Evolutionary conservation across 306 rosid species (phyloP).

Genomic region (Trichosanthes truncata): DNA sequence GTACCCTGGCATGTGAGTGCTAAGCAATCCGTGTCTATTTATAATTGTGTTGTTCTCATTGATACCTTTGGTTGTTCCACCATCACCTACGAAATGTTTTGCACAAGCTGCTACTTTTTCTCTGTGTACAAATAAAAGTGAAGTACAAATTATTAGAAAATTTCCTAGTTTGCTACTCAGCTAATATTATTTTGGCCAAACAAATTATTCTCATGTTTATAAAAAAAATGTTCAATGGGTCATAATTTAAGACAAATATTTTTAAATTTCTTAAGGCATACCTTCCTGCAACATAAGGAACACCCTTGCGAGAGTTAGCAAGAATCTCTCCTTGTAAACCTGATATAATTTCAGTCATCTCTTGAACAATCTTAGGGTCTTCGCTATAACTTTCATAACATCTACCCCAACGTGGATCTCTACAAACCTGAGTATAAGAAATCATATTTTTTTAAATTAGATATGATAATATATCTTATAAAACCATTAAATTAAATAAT

Average conservation of each 20-base stretch:
- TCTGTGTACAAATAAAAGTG: not conserved
- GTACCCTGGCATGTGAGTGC: slow-evolving; percentile 32
- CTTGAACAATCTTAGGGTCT: slow-evolving; percentile 2
- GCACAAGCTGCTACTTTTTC: slow-evolving; percentile 34
- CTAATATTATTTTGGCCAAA: too few relatives aligned
- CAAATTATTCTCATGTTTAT: too few relatives aligned
- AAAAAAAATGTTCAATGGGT: too few relatives aligned
- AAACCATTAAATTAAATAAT: not conserved
- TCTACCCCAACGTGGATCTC: slow-evolving; percentile 17
- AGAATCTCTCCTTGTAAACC: slow-evolving; percentile 17
- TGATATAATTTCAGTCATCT: slow-evolving; percentile 9
- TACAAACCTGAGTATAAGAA: not conserved
- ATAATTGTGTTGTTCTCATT: slow-evolving; percentile 24
- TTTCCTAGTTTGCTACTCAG: not conserved
- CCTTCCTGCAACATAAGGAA: slow-evolving; percentile 10
- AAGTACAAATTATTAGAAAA: too few relatives aligned
- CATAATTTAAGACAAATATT: too few relatives aligned
- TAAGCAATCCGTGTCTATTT: slow-evolving; percentile 21
- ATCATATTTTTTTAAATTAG: not conserved
- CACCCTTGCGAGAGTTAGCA: not conserved
- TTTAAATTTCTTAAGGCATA: not conserved
- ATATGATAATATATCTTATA: not conserved
- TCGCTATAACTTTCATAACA: slow-evolving; percentile 5
- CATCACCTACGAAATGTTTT: slow-evolving; percentile 30
- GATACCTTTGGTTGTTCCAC: slow-evolving; percentile 29